Conservation (phyloP, 2,329 filamentous ascomycete genomes). For the Macrophomina phaseolina region DNA sequence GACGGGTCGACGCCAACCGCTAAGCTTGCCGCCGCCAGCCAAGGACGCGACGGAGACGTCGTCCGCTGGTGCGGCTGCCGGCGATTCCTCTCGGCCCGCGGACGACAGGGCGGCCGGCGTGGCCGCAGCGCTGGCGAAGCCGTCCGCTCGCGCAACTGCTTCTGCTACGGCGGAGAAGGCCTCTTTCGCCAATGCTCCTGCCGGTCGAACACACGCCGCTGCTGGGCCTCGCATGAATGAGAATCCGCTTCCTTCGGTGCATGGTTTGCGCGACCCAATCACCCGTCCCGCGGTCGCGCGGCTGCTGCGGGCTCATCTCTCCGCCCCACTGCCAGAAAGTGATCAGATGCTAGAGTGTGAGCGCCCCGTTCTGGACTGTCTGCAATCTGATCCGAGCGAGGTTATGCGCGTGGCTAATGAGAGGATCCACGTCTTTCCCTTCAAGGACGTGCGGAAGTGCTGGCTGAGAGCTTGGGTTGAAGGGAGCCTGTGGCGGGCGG, state of each 20-base stretch:
- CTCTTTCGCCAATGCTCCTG: neutral
- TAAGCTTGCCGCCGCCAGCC: slow-evolving; percentile 9
- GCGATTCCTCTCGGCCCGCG: neutral
- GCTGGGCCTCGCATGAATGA: neutral
- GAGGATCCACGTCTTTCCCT: slow-evolving; percentile 74
- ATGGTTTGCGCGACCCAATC: neutral
- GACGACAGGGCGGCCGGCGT: slow-evolving; percentile 2
- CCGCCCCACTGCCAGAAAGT: slow-evolving; percentile 4
- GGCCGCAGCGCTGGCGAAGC: neutral
- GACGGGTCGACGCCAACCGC: neutral
- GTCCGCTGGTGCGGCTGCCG: neutral
- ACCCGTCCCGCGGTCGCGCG: slow-evolving; percentile 2
- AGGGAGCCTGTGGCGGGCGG: slow-evolving; percentile 68
- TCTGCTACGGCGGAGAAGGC: neutral
- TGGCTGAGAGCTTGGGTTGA: slow-evolving; percentile 78
- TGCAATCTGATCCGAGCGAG: slow-evolving; percentile 41
- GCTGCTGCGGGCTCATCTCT: slow-evolving; percentile 31
- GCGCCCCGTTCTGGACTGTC: slow-evolving; percentile 39
- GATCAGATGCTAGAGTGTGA: slow-evolving; percentile 50
- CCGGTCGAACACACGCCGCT: neutral
- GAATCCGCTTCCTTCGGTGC: neutral
- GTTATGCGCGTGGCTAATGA: slow-evolving; percentile 65
- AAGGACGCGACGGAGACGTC: neutral
- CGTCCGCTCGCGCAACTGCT: neutral
- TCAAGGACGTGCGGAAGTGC: slow-evolving; percentile 66